Evolutionary conservation across 768 basidiomycete species (phyloP).

Genomic region (Mycena rosella): DNA sequence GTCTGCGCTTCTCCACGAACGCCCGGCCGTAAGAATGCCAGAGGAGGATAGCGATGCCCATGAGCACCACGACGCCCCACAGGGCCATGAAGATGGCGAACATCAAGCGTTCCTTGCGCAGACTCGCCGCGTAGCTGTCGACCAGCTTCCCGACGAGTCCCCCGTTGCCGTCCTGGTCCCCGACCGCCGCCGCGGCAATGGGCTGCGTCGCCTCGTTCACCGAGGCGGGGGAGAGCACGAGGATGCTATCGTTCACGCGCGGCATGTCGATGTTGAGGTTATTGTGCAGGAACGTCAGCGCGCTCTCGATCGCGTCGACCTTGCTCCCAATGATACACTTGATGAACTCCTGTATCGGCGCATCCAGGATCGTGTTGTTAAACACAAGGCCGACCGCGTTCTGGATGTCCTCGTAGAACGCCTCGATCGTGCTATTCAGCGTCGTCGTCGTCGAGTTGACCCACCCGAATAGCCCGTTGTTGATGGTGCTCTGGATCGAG

Average conservation of each 20-base stretch:
- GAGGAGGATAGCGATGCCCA: slow-evolving; percentile 77
- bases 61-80: slow-evolving; percentile 87
- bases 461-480: slow-evolving; percentile 94
- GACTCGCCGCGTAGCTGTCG: slow-evolving; percentile 73
- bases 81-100: slow-evolving; percentile 86
- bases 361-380: slow-evolving; percentile 85
- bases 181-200: slow-evolving; percentile 86
- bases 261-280: slow-evolving; percentile 88
- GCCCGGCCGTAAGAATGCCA: slow-evolving; percentile 77
- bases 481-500: slow-evolving; percentile 79
- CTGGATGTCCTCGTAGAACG: slow-evolving; percentile 91
- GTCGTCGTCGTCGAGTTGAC: slow-evolving; percentile 90
- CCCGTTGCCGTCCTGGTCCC: slow-evolving; percentile 63
- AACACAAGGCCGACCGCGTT: slow-evolving; percentile 82
- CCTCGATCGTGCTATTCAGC: slow-evolving; percentile 87
- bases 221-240: slow-evolving; percentile 79
- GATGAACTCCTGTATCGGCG: slow-evolving; percentile 88
- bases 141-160: slow-evolving; percentile 83
- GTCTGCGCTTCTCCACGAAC: slow-evolving; percentile 60
- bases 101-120: slow-evolving; percentile 87
- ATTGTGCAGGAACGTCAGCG: slow-evolving; percentile 91
- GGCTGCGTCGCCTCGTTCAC: slow-evolving; percentile 84
- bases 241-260: slow-evolving; percentile 77
- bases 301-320: slow-evolving; percentile 86
- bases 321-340: slow-evolving; percentile 93